A percentile compares a stretch with the other conserved stretches of the same genome.
These are phyloP conservation scores for Curvularia spicifera DNA, from an alignment of 2,329 filamentous ascomycete genomes.

Conservation along the genomic window DNA sequence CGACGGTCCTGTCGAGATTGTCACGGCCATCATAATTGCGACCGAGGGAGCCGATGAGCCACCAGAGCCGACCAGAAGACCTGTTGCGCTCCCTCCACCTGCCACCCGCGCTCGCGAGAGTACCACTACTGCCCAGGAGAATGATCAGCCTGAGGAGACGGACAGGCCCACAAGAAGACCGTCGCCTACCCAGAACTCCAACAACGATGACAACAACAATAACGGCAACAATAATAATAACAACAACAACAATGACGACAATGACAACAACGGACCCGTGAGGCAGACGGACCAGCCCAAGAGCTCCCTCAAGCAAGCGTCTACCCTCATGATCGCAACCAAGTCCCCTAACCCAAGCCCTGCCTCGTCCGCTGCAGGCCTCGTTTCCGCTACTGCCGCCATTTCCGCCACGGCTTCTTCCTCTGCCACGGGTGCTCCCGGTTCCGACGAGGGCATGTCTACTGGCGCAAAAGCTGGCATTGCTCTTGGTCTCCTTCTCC, in stretches of 20 bases:
- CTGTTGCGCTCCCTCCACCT: conserved; percentile 27
- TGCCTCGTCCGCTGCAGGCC: conserved; percentile 24
- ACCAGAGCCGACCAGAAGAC: conserved; percentile 47
- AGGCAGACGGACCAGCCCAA: conserved; percentile 23
- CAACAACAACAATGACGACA: neutral
- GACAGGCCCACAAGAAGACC: conserved; percentile 28
- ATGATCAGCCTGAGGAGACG: conserved; percentile 21
- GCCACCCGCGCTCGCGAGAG: conserved; percentile 26
- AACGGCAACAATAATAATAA: neutral
- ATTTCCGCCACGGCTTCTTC: conserved; percentile 36
- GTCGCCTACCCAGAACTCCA: conserved; percentile 23
- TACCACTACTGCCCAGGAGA: conserved; percentile 20
- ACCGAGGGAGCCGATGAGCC: conserved; percentile 61
- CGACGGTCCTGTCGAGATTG: conserved; percentile 20
- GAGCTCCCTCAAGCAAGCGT: conserved; percentile 26
- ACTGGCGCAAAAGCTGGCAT: conserved; percentile 75
- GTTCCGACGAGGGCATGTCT: conserved; percentile 50
- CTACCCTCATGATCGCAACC: conserved; percentile 38
- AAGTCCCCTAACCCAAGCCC: conserved; percentile 31
- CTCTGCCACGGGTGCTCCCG: conserved; percentile 21
- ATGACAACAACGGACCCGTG: neutral
- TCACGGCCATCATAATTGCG: conserved; percentile 53
- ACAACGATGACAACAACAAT: neutral
- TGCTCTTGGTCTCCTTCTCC: conserved; percentile 78
- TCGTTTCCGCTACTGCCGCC: conserved; percentile 33